Conservation (phyloP, 331 rosid species). For the Rhamnella rubrinervis region DNA sequence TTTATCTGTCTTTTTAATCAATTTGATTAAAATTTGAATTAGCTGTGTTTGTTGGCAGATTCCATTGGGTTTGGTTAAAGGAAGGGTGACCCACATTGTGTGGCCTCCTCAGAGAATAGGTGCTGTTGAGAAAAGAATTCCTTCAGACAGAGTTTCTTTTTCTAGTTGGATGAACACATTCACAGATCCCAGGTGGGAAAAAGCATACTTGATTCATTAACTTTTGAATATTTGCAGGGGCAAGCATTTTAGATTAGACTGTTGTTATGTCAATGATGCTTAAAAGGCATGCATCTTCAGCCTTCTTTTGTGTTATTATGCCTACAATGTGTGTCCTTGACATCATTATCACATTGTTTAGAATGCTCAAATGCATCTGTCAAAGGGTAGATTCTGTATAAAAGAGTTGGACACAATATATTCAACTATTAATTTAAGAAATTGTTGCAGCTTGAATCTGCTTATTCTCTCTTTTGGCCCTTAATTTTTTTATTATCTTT, state of each 20-base stretch:
- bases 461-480: too few relatives aligned
- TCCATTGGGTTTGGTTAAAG: conserved; percentile 70
- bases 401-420: too few relatives aligned
- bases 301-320: too few relatives aligned
- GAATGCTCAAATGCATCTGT: too few relatives aligned
- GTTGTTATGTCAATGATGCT: neutral
- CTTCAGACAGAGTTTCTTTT: conserved; percentile 34
- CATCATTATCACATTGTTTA: too few relatives aligned
- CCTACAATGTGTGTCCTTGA: too few relatives aligned
- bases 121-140: conserved; percentile 49
- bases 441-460: too few relatives aligned
- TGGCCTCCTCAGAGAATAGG: conserved; percentile 98
- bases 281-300: too few relatives aligned
- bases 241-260: neutral
- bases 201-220: neutral
- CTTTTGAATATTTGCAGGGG: neutral
- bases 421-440: too few relatives aligned
- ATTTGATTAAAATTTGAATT: conserved; percentile 10
- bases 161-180: neutral
- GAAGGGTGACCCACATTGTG: conserved; percentile 80
- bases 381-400: too few relatives aligned
- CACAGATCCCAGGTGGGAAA: neutral
- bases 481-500: too few relatives aligned
- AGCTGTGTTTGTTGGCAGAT: conserved; percentile 52
- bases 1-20: neutral